Evolutionary conservation across 2,329 filamentous ascomycete species (phyloP), one percentile per base, ranked within the genome.

Genomic region (Cercospora brassicicola): DNA sequence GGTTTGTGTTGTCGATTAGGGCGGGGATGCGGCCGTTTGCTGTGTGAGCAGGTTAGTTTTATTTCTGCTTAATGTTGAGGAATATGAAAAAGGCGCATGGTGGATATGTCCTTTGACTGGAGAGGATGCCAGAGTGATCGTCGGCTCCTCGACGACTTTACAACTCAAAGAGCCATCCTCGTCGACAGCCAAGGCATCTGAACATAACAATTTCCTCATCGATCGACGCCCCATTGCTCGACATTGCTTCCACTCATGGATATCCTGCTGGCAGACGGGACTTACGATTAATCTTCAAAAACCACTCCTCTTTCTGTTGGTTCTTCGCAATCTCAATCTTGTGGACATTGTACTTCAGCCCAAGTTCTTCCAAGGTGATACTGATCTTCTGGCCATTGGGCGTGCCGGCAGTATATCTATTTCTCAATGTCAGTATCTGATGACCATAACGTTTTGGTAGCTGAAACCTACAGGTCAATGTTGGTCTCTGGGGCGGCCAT

Each of bases 21-120:
- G 82, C 82, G 18, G 82, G 82, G 63, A 84, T 83, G 42, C 82
- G 80, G 33, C 82, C 83, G 70, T 84, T 84, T n/a, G 82, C 75
- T 77, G 53, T 11, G 51, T 39, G 28, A 23, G 23, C 23, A 23
- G 23, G 23, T 23, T 23, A 23, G 23, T 23, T 23, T 23, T 23
- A 2, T 23, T 23, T 23, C 23, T 23, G 23, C 23, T 23, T 23
- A 23, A 23, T 23, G 23, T 23, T 23, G 23, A 23, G 23, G 23
- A 23, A 23, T 23, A 23, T 23, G 23, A 23, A 23, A 23, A 23
- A 23, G 23, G 23, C 23, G 23, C 23, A 23, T 23, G 23, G 23
- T 23, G 23, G 23, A 23, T 23, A 7, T 28, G 28, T 28, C 28
- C 6, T 28, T 7, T 28, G 28, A 7, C 4, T 28, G 28, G 28